phyloP scores from a whole-genome alignment of 2,329 filamentous ascomycete species.

The Ophiocordyceps camponoti-saundersi region DNA sequence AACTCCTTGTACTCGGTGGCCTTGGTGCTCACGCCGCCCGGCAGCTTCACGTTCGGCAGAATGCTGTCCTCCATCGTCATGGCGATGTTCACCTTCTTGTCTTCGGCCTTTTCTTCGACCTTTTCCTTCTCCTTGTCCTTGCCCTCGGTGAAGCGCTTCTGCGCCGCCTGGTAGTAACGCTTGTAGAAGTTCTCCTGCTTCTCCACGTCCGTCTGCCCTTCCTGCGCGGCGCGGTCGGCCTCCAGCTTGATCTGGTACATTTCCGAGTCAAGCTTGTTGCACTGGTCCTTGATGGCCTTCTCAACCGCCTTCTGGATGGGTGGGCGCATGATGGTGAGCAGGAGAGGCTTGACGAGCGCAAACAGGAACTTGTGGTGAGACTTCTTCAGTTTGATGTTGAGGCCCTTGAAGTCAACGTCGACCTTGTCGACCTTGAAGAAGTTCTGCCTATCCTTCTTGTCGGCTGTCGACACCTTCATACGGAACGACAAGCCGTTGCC shows the following conservation, averaged over 20 bases:
- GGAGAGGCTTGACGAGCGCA: slow-evolving; percentile 66
- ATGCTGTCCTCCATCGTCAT: slow-evolving; percentile 64
- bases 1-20: slow-evolving; percentile 86
- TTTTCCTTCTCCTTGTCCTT: slow-evolving; percentile 45
- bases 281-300: slow-evolving; percentile 73
- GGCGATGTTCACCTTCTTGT: slow-evolving; percentile 46
- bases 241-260: slow-evolving; percentile 69
- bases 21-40: slow-evolving; percentile 73
- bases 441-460: slow-evolving; percentile 57
- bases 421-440: slow-evolving; percentile 94
- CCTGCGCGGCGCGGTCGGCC: slow-evolving; percentile 53
- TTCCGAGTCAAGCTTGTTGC: slow-evolving; percentile 55
- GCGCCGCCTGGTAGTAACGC: slow-evolving; percentile 61
- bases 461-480: slow-evolving; percentile 69
- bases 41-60: slow-evolving; percentile 75
- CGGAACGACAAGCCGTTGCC: slow-evolving; percentile 85
- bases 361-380: slow-evolving; percentile 92
- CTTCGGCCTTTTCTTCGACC: slow-evolving; percentile 38
- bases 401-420: slow-evolving; percentile 61
- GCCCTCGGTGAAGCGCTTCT: slow-evolving; percentile 56
- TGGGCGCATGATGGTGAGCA: slow-evolving; percentile 71
- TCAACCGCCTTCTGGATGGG: slow-evolving; percentile 76
- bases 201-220: slow-evolving; percentile 42
- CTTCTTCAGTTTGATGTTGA: slow-evolving; percentile 82
- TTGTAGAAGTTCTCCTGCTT: slow-evolving; percentile 70